Conservation (phyloP, 805 yeast genomes). For the Nematodospora valgi region DNA sequence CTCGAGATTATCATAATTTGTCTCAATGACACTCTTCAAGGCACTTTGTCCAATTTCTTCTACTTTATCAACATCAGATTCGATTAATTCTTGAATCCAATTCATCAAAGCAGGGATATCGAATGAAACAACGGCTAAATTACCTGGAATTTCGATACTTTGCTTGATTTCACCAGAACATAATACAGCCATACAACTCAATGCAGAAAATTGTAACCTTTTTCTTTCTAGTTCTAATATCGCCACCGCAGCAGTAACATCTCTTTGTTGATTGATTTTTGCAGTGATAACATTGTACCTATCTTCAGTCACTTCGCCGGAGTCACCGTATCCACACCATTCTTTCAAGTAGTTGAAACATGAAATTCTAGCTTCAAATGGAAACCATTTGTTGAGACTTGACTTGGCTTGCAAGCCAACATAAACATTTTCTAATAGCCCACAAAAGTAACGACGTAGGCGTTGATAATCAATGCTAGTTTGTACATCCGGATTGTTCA, state of each 20-base stretch:
- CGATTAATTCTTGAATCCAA: constrained; percentile 79
- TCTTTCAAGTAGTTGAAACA: constrained; percentile 81
- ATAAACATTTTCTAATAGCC: constrained; percentile 73
- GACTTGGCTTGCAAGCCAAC: constrained; percentile 45
- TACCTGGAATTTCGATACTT: constrained; percentile 42
- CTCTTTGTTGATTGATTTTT: constrained; percentile 33
- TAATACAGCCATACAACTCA: constrained; percentile 81
- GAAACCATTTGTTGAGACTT: constrained; percentile 55
- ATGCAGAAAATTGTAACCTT: constrained; percentile 64
- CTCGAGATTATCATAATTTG: constrained; percentile 54
- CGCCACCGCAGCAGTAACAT: constrained; percentile 55
- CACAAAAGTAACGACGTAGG: constrained; percentile 79
- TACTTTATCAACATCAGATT: constrained; percentile 53
- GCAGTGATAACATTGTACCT: constrained; percentile 60
- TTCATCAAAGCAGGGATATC: constrained; percentile 63
- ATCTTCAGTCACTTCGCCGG: constrained; percentile 55
- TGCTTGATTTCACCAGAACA: constrained; percentile 71
- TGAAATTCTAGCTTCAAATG: constrained; percentile 80
- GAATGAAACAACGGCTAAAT: constrained; percentile 58
- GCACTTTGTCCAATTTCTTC: constrained; percentile 69
- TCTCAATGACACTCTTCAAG: constrained; percentile 58
- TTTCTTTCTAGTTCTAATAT: constrained; percentile 77
- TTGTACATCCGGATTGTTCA: constrained; percentile 58
- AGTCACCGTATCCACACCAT: constrained; percentile 92
- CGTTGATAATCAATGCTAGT: constrained; percentile 68